These are phyloP conservation scores for Trypanosoma scelopori DNA, from an alignment of 208 protist genomes.

Conservation along the genomic window DNA sequence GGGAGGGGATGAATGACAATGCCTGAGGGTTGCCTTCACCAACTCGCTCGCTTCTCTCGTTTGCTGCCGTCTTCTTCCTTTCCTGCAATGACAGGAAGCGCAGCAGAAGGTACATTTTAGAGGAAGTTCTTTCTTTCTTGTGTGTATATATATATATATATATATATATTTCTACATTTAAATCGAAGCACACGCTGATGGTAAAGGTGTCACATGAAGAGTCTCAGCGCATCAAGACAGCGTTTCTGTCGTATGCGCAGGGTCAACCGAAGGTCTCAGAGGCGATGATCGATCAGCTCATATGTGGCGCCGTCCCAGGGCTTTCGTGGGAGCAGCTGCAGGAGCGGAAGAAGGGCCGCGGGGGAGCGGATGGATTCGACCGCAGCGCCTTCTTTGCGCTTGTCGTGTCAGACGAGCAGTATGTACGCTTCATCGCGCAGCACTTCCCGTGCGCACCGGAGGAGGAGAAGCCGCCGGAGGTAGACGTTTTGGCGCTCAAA, in stretches of 20 bases:
- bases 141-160: too few species aligned
- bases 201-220: conserved; percentile 67
- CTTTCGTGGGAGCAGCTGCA: conserved; percentile 85
- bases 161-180: background rate
- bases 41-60: too few species aligned
- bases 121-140: background rate
- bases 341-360: conserved; percentile 64
- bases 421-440: conserved; percentile 69
- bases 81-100: background rate
- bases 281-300: conserved; percentile 89
- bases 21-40: too few species aligned
- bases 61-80: background rate
- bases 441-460: conserved; percentile 76
- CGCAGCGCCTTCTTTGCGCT: conserved; percentile 78
- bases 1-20: too few species aligned
- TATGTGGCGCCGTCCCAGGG: conserved; percentile 84
- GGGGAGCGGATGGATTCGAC: conserved; percentile 65
- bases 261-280: conserved; percentile 71
- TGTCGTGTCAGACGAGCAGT: conserved; percentile 66
- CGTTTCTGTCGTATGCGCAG: conserved; percentile 86
- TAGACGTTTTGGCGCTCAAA: conserved; percentile 80
- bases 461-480: conserved; percentile 63
- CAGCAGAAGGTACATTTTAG: too few species aligned
- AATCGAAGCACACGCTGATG: conserved; percentile 26
- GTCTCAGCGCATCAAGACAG: conserved; percentile 86